Conservation (phyloP, 2,329 filamentous ascomycete genomes). For the Apiospora pterosperma region DNA sequence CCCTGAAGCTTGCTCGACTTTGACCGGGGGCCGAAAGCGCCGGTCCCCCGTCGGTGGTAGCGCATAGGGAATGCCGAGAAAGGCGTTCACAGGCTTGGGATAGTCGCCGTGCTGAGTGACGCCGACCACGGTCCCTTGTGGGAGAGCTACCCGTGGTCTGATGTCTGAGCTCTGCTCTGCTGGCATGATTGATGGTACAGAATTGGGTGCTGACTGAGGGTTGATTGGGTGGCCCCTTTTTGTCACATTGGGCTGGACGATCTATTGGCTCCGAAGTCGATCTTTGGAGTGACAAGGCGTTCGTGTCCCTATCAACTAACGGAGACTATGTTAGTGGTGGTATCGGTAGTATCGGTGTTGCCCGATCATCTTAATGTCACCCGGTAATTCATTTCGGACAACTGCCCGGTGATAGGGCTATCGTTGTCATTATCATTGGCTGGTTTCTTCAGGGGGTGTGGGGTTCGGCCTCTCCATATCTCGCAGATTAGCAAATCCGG, state of each 20-base stretch:
- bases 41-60: slow-evolving; percentile 41
- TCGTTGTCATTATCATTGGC: neutral
- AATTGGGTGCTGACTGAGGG: neutral
- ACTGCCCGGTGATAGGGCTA: neutral
- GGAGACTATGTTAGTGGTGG: too few relatives aligned
- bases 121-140: slow-evolving; percentile 21
- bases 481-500: neutral
- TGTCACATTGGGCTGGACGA: neutral
- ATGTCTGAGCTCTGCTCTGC: neutral
- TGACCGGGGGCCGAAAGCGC: slow-evolving; percentile 38
- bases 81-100: slow-evolving; percentile 32
- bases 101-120: slow-evolving; percentile 14
- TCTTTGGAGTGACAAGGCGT: neutral
- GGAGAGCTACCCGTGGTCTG: slow-evolving; percentile 13
- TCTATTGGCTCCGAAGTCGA: neutral
- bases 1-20: slow-evolving; percentile 19
- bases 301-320: neutral
- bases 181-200: neutral
- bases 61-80: slow-evolving; percentile 48
- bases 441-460: neutral
- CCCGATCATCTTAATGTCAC: neutral
- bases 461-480: neutral
- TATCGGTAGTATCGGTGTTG: neutral
- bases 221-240: neutral
- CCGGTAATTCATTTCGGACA: neutral